Percentiles rank a stretch among this genome's conserved stretches.
Conservation (phyloP, 345 rosid genomes). For the Dovyalis caffra region DNA sequence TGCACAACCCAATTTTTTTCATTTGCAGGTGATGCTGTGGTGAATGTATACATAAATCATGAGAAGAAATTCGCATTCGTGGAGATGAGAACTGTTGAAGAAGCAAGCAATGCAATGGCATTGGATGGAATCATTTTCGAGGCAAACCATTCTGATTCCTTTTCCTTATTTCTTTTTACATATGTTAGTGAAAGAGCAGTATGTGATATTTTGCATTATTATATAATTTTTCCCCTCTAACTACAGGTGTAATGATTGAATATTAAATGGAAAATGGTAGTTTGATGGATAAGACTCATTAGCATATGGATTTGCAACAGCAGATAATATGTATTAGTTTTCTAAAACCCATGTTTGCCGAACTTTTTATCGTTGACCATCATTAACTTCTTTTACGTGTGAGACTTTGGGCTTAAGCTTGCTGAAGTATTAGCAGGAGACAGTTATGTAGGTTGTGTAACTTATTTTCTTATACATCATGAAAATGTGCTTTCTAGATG, state of each 20-base stretch:
- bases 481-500: neutral
- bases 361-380: neutral
- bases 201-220: neutral
- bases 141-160: neutral
- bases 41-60: conserved; percentile 26
- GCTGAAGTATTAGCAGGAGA: neutral
- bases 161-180: neutral
- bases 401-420: neutral
- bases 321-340: neutral
- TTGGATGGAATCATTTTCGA: conserved; percentile 25
- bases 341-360: neutral
- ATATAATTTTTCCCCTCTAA: neutral
- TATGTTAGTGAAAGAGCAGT: neutral
- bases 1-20: neutral
- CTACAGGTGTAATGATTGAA: neutral
- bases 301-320: neutral
- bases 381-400: neutral
- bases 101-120: conserved; percentile 28
- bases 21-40: conserved; percentile 35
- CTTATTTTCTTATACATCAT: neutral
- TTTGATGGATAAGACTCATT: neutral
- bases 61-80: conserved; percentile 24
- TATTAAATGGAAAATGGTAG: neutral
- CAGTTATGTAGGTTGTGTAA: neutral
- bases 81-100: conserved; percentile 27